Base-by-base conservation (phyloP, 2,329 filamentous ascomycete species). In the Alternaria sp. region DNA sequence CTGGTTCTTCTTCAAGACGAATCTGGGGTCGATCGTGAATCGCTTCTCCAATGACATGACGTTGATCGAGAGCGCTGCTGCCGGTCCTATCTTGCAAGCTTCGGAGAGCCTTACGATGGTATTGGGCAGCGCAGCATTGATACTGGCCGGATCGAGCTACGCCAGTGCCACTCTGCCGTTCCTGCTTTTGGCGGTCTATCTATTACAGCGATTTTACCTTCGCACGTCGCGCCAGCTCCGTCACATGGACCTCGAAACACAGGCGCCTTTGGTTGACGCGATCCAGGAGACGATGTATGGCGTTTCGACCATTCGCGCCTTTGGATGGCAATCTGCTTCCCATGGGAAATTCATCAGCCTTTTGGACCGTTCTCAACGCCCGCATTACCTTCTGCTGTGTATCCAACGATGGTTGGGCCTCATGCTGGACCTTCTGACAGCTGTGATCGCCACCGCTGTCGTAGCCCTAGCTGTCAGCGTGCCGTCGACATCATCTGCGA, bases 241-340 rank as follows among this genome's bases (percentile, higher is more conserved):
- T 52, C 75, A 85, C 12, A 71, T 87, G 4, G 85, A 87, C 65
- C 79, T 86, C 0, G 85, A 86, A 67, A 72, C 79, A 21, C 82
- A 83, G 57, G 78, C 79, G 2, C 82, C 83, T 0, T 73, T 86
- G 0, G 85, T 82, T 61, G 81, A 83, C 0, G 82, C 86, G 32
- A 86, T 86, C 58, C 69, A 83, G 3, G 85, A 87, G 50, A 83
- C 81, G 0, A 61, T 85, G 1, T 74, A 75, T 6, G 84, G 84
- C 0, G 68, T 86, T 0, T 60, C 77, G 1, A 86, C 83, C 0
- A 80, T 87, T 21, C 80, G 84, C 12, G 80, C 85, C 0, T 86
- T 84, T 54, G 77, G 77, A 9, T 66, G 58, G 19, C n/a, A 55
- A 7, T 19, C 54, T 12, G 43, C 66, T 10, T 50, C 65, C 5